Conservation (phyloP, 495 filamentous ascomycete species). For the Penicillium malachiteum region DNA sequence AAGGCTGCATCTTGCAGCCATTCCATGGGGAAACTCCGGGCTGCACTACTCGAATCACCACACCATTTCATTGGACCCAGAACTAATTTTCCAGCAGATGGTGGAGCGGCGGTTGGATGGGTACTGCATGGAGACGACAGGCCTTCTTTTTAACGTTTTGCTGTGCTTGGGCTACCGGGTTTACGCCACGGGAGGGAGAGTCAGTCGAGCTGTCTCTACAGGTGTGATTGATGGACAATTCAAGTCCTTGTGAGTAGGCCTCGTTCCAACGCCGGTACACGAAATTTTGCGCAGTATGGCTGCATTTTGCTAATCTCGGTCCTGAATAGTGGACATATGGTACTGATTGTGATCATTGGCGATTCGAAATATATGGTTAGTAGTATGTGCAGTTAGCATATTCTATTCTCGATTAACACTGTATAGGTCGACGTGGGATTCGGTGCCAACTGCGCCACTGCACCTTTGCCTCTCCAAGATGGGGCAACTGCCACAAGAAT, state of each 20-base stretch:
- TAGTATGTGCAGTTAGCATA: background rate
- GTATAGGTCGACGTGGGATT: slow-evolving; percentile 69
- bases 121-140: slow-evolving; percentile 77
- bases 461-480: slow-evolving; percentile 52
- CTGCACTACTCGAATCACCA: slow-evolving; percentile 58
- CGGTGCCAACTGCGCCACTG: slow-evolving; percentile 56
- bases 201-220: slow-evolving; percentile 25
- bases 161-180: slow-evolving; percentile 59
- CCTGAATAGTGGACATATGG: slow-evolving; percentile 53
- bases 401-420: background rate
- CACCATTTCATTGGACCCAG: slow-evolving; percentile 55
- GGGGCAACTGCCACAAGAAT: slow-evolving; percentile 40
- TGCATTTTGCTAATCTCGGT: background rate
- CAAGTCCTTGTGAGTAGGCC: slow-evolving; percentile 24
- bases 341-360: slow-evolving; percentile 62
- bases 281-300: background rate
- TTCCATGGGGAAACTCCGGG: slow-evolving; percentile 68
- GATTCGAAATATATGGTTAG: slow-evolving; percentile 50
- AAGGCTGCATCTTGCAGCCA: slow-evolving; percentile 50
- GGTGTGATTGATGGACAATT: slow-evolving; percentile 25
- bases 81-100: slow-evolving; percentile 64
- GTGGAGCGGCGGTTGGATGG: slow-evolving; percentile 64
- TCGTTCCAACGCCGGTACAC: background rate
- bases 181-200: slow-evolving; percentile 48
- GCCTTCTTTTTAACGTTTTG: slow-evolving; percentile 61